Evolutionary conservation across 169 alveolate species (phyloP).

Genomic region (Plasmodium billcollinsi): DNA sequence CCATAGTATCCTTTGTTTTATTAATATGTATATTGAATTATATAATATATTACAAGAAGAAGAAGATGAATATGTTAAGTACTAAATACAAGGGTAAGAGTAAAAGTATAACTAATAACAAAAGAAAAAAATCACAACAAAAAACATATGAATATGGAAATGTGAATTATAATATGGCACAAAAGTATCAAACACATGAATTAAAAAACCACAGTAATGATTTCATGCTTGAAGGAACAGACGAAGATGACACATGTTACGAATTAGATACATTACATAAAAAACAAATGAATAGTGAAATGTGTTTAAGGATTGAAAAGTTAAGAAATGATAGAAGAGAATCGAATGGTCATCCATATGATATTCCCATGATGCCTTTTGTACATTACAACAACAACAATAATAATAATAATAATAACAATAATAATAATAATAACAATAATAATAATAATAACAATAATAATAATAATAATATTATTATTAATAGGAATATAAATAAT

Average conservation of each 20-base stretch:
- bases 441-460: not conserved
- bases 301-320: not conserved
- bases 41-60: constrained; percentile 27
- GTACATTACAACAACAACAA: not conserved
- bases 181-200: not conserved
- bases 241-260: not conserved
- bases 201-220: not conserved
- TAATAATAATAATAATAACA: not conserved
- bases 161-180: not conserved
- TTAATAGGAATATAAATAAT: not conserved
- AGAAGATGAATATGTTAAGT: not conserved
- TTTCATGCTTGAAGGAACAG: not conserved
- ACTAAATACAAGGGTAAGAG: not conserved
- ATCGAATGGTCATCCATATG: not conserved
- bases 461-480: too few relatives aligned
- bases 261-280: not conserved
- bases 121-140: not conserved
- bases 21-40: constrained; percentile 13
- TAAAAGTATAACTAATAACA: not conserved
- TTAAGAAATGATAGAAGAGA: too few relatives aligned
- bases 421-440: not conserved
- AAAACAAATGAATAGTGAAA: not conserved
- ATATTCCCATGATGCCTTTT: not conserved
- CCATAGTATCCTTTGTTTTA: constrained; percentile 27
- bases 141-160: not conserved